Base-by-base conservation (phyloP, 768 basidiomycete genomes). In the Phaeotremella skinneri region DNA sequence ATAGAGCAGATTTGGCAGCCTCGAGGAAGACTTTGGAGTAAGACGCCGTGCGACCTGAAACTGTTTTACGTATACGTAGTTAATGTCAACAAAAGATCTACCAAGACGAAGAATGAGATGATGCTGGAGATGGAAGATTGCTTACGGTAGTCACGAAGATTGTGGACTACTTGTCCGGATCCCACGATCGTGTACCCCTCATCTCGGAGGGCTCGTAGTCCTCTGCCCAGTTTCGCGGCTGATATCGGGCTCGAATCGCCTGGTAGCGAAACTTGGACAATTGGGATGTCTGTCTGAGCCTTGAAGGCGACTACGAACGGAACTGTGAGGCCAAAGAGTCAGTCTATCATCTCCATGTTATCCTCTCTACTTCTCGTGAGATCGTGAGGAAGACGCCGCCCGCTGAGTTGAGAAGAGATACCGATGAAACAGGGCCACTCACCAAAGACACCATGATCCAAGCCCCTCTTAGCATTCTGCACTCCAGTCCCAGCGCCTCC, bases 381-480 rank as follows among this genome's bases (percentile, higher is more conserved):
- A n/a, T n/a, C n/a, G n/a, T n/a, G n/a, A n/a, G n/a, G n/a, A n/a
- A n/a, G n/a, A n/a, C n/a, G n/a, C n/a, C n/a, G n/a, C n/a, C n/a
- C n/a, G n/a, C n/a, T n/a, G n/a, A n/a, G n/a, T n/a, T n/a, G n/a
- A n/a, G n/a, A n/a, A n/a, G n/a, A n/a, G n/a, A n/a, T n/a, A n/a
- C n/a, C n/a, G n/a, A n/a, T n/a, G n/a, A n/a, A n/a, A n/a, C n/a
- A n/a, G n/a, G n/a, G n/a, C n/a, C 7, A 66, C 71, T 64, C 56
- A 73, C 72, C 58, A 53, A 61, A 76, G 13, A 76, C 49, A 27
- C 74, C 74, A 58, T 76, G 74, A 61, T 76, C 74, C 11, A 69
- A 21, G 0, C 72, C 72, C 23, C 74, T 43, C 16, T 62, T 42
- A 27, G 60, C 60, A 23, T 43, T 49, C 7, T 56, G 16, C 5